Base-by-base conservation (phyloP, 768 basidiomycete species). In the Termitomyces sp. region DNA sequence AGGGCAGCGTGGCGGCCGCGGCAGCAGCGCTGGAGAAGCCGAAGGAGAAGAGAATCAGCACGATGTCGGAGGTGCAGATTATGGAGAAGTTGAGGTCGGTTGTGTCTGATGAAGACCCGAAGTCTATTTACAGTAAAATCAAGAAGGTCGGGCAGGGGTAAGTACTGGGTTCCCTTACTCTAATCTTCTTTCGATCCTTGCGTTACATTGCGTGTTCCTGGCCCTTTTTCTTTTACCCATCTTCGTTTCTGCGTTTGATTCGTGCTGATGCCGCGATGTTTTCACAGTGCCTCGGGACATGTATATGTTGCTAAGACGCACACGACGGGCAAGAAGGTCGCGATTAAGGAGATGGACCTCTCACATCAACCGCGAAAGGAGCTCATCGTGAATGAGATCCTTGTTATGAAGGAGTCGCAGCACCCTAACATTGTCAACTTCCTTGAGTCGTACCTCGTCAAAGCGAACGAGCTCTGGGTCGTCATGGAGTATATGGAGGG, bases 401-500 rank as follows among this genome's bases (percentile, higher is more conserved):
- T 98, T 61, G 97, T 99, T 65, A 98, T 99, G 96, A 96, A 95
- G 72, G 97, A 95, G 73, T 94, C 92, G 30, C 93, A 95, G 62
- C 95, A 97, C 70, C 93, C 94, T 33, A 98, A 97, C 68, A 95
- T 98, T 58, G 95, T 98, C 78, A 96, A 96, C 74, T 98, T 93
- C 75, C 74, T 96, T 44, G 91, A 96, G 6, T 85, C 91, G 24
- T 97, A 95, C 72, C 82, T 98, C 46, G 85, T 97, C 55, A 90
- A 89, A 74, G 88, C 79, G 70, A 88, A 81, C 54, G 94, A 96
- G 69, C 83, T 97, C 24, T 98, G 95, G 95, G 94, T 97, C 46
- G 94, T 96, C 59, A 98, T 96, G 95, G 95, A 98, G 75, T 96
- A 92, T 69, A 98, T 98, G 95, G 95, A 98, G 73, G 95, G 95